A percentile compares a stretch with the other conserved stretches of the same genome.
These are phyloP conservation scores for Hawksworthiomyces lignivorus DNA, from an alignment of 2,329 filamentous ascomycete species.

Conservation along the genomic window DNA sequence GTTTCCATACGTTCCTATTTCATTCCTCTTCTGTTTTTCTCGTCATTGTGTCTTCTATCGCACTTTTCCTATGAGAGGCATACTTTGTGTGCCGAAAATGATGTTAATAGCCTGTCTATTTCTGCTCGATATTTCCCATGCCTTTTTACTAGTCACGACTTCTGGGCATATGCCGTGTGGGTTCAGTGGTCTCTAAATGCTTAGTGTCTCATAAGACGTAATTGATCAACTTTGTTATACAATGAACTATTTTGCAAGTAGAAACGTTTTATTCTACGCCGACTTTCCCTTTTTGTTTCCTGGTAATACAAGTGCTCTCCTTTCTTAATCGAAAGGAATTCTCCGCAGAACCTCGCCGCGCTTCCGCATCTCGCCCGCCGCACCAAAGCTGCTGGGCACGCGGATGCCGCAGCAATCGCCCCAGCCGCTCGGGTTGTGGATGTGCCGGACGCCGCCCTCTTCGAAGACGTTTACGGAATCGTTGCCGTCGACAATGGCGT, in stretches of 20 bases:
- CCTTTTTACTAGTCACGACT: too few relatives aligned
- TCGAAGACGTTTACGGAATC: conserved; percentile 53
- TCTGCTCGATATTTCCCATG: too few relatives aligned
- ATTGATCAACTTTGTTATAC: too few relatives aligned
- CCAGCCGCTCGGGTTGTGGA: conserved; percentile 69
- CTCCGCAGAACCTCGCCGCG: conserved; percentile 57
- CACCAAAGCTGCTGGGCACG: conserved; percentile 88
- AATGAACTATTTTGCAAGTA: too few relatives aligned
- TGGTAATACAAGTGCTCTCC: too few relatives aligned
- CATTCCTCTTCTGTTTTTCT: neutral
- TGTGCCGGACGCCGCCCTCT: conserved; percentile 59
- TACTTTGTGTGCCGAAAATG: too few relatives aligned
- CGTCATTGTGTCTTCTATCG: neutral
- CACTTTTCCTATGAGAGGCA: neutral
- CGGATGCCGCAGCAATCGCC: conserved; percentile 98
- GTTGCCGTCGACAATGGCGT: conserved; percentile 36
- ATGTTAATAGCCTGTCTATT: too few relatives aligned
- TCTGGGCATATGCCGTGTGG: too few relatives aligned
- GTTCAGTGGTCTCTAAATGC: too few relatives aligned
- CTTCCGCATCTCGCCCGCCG: conserved; percentile 82
- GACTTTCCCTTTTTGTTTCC: too few relatives aligned
- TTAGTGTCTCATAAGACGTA: too few relatives aligned
- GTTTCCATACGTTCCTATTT: conserved; percentile 11
- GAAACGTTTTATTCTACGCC: too few relatives aligned
- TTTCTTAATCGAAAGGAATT: conserved; percentile 67